A percentile compares a stretch with the other conserved stretches of the same genome.
Conservation (phyloP, 495 filamentous ascomycete species). For the Aspergillus nanangensis region DNA sequence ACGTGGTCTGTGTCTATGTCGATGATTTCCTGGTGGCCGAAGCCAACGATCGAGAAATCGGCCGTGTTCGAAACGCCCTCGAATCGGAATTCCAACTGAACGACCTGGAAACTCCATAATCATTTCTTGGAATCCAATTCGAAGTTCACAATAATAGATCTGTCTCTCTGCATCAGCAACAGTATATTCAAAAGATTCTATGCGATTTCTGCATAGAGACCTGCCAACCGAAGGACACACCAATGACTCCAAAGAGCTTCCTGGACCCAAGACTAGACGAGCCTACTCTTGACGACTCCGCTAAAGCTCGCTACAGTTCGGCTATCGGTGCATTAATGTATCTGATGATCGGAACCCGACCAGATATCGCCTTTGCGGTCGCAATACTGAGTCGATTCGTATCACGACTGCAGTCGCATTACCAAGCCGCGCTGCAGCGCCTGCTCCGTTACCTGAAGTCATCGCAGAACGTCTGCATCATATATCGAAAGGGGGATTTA, state of each 20-base stretch:
- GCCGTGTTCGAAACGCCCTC: not conserved
- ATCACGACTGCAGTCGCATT: not conserved
- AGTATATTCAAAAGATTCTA: slow-evolving; percentile 1
- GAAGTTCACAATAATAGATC: not conserved
- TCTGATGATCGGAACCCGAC: slow-evolving; percentile 3
- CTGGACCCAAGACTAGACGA: not conserved
- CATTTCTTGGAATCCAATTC: slow-evolving; percentile 3
- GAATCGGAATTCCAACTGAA: slow-evolving; percentile 1
- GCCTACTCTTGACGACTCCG: not conserved
- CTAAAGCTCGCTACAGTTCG: not conserved
- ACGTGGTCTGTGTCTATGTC: slow-evolving; percentile 1
- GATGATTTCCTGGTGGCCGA: slow-evolving; percentile 1
- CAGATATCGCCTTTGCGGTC: slow-evolving; percentile 1
- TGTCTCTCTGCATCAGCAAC: slow-evolving; percentile 1
- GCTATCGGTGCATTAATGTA: slow-evolving; percentile 2
- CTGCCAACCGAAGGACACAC: not conserved
- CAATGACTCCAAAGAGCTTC: not conserved
- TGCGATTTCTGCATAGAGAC: slow-evolving; percentile 1
- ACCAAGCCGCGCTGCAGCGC: slow-evolving; percentile 1
- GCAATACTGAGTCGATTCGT: slow-evolving; percentile 2
- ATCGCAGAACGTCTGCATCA: slow-evolving; percentile 1
- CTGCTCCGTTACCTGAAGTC: slow-evolving; percentile 1
- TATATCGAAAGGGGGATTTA: not conserved
- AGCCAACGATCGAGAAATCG: not conserved
- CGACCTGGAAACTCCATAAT: not conserved